phyloP scores from a whole-genome alignment of 208 protist species.

The Acanthamoeba lenticulata region DNA sequence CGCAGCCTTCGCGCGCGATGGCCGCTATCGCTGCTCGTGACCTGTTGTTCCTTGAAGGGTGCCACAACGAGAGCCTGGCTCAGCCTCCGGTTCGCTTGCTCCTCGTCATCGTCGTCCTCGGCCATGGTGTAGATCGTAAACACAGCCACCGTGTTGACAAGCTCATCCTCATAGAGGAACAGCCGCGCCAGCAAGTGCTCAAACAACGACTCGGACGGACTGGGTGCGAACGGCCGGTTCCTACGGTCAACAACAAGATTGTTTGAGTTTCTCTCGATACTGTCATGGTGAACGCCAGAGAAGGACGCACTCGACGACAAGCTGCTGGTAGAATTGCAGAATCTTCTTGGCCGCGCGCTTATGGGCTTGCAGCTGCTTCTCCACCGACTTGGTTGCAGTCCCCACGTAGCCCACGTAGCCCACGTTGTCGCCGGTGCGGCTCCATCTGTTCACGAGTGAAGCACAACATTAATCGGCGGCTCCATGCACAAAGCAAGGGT shows the following conservation, averaged over 20 bases:
- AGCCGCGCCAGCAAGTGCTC: neutral
- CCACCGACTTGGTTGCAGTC: neutral
- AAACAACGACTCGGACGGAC: neutral
- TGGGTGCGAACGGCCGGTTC: neutral
- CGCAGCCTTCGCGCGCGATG: too few species aligned
- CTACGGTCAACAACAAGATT: neutral
- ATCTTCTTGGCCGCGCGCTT: slow-evolving; percentile 2
- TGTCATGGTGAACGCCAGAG: neutral
- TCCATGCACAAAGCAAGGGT: neutral
- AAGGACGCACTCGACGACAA: neutral
- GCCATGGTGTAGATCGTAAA: neutral
- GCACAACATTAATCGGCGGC: neutral
- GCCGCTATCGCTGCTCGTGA: too few species aligned
- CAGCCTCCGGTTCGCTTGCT: too few species aligned
- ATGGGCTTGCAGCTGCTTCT: neutral
- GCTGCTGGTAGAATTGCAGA: neutral
- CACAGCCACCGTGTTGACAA: neutral
- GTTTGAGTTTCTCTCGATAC: neutral
- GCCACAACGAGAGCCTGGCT: too few species aligned
- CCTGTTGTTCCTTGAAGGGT: too few species aligned
- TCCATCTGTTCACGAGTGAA: neutral
- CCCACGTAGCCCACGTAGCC: neutral
- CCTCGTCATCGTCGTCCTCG: neutral
- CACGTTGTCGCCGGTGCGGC: neutral
- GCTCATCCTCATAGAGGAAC: neutral